Base-by-base conservation (phyloP, 257 asterid genomes). In the Solanum pennellii region DNA sequence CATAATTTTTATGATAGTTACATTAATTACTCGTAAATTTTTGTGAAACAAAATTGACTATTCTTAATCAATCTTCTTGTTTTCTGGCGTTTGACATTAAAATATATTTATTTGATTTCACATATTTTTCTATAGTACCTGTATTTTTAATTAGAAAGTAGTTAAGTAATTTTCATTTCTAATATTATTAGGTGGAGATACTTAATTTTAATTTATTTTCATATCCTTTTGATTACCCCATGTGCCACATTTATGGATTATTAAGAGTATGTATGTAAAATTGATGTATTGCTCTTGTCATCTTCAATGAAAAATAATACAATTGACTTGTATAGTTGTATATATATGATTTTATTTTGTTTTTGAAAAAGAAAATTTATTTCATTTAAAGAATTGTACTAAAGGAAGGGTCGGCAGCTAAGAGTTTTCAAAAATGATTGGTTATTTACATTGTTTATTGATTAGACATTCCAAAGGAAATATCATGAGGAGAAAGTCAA, bases 1-100 rank as follows among this genome's bases (percentile, higher is more conserved):
- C 87, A 89, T 87, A 62, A 80, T 12, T 29, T 27, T 49, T 79
- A 91, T 89, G 97, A 94, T 89, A 90, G 93, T 91, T 91, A 91
- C 9, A 66, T 86, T 87, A 90, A 56, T 90, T 69, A 76, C 13
- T 86, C 85, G 77, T 87, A 74, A 71, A 9, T 75, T 20, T 59
- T 33, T 83, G 29, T 45, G 68, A 88, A 75, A n/a, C 27, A n/a
- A 25, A 25, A 65, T 56, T 56, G 25, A 35, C 42, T 82, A 69
- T 65, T 83, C 83, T 3, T 71, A 71, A 73, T 72, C 69, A 82
- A 76, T 80, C 69, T 77, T 82, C 33, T 86, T 88, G 89, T 86
- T 45, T 87, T 77, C 9, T 84, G 66, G 80, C 87, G 86, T 89
- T 90, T 90, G 93, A 88, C 85, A 18, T 9, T 86, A 33, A 33